These are phyloP conservation scores for Kondoa malvinella DNA, from an alignment of 768 basidiomycete genomes.

Conservation along the genomic window DNA sequence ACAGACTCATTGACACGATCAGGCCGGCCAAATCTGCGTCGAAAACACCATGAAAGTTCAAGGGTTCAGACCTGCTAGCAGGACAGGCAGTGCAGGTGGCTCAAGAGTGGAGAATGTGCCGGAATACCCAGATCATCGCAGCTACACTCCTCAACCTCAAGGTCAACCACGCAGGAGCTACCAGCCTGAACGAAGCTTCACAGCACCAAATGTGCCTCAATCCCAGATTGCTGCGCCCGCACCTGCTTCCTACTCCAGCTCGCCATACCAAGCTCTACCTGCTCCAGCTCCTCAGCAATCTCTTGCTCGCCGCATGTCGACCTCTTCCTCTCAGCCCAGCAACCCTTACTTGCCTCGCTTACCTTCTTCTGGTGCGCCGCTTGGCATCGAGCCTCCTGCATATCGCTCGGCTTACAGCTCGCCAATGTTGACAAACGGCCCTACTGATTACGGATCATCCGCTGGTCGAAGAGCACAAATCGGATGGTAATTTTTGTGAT, in stretches of 20 bases:
- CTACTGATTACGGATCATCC: too few relatives aligned
- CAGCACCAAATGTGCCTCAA: neutral
- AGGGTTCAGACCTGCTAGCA: neutral
- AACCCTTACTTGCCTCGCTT: neutral
- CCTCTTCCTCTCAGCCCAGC: neutral
- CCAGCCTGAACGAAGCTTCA: neutral
- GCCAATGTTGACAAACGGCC: neutral
- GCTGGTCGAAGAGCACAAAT: neutral
- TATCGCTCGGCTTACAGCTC: neutral
- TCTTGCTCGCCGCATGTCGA: neutral
- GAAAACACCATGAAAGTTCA: neutral
- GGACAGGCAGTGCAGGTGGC: neutral
- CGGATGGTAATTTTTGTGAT: neutral
- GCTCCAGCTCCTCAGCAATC: neutral
- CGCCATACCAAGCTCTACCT: neutral
- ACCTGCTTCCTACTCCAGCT: neutral
- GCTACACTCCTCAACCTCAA: neutral
- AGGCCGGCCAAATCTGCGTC: neutral
- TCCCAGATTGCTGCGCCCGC: neutral
- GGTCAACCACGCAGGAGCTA: neutral
- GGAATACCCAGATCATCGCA: neutral
- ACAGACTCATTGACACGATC: neutral
- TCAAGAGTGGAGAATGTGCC: neutral
- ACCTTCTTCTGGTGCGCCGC: neutral
- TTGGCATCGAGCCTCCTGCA: neutral